Evolutionary conservation across 495 filamentous ascomycete species (phyloP).

Genomic region (Aspergillus panamensis): DNA sequence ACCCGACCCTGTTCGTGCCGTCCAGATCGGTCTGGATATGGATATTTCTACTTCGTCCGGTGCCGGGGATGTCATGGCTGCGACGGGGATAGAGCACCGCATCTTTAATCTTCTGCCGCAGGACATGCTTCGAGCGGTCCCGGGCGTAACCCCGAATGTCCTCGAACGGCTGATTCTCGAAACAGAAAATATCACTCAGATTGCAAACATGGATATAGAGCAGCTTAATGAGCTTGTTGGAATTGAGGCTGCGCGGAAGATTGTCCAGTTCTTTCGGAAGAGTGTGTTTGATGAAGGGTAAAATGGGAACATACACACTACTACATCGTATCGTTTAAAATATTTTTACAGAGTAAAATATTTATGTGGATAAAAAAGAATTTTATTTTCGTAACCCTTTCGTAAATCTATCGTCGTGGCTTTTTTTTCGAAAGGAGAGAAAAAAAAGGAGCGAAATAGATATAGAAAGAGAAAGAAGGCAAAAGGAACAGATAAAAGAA

Average conservation of each 20-base stretch:
- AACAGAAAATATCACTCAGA: conserved; percentile 70
- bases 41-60: conserved; percentile 51
- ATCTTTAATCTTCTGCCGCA: conserved; percentile 65
- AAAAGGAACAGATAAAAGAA: conserved; percentile 40
- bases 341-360: conserved; percentile 1
- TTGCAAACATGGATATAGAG: conserved; percentile 80
- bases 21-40: conserved; percentile 72
- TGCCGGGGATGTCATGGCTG: conserved; percentile 56
- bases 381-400: conserved; percentile 43
- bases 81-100: conserved; percentile 49
- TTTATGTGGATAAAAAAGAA: conserved; percentile 6
- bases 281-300: conserved; percentile 61
- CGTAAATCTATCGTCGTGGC: conserved; percentile 43
- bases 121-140: conserved; percentile 85
- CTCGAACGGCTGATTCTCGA: conserved; percentile 65
- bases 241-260: conserved; percentile 71
- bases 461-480: conserved; percentile 37
- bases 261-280: conserved; percentile 78
- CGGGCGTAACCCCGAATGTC: conserved; percentile 79
- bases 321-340: neutral
- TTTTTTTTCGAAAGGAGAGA: conserved; percentile 23
- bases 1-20: conserved; percentile 85
- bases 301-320: conserved; percentile 6
- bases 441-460: conserved; percentile 27
- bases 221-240: conserved; percentile 73